These are phyloP conservation scores for Cruciata laevipes DNA, from an alignment of 257 asterid genomes.

Conservation along the genomic window DNA sequence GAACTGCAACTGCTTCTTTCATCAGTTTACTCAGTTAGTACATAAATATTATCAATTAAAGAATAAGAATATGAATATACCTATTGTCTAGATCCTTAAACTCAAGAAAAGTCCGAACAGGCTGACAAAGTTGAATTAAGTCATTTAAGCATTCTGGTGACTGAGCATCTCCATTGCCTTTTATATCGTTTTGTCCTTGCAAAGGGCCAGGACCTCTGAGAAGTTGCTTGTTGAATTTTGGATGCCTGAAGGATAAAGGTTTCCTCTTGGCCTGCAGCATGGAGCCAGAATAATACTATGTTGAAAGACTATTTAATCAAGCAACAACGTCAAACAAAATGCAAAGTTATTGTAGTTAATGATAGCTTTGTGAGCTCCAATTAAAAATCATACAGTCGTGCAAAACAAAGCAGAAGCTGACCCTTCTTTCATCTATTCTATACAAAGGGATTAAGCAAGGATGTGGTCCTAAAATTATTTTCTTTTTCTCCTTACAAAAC, in stretches of 20 bases:
- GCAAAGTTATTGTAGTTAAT: neutral
- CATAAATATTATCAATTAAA: slow-evolving; percentile 22
- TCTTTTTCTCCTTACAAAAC: neutral
- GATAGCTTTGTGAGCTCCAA: neutral
- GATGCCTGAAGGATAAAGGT: slow-evolving; percentile 47
- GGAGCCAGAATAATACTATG: neutral
- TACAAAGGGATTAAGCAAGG: neutral
- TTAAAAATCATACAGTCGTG: neutral
- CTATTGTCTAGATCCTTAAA: slow-evolving; percentile 23
- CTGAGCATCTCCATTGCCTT: slow-evolving; percentile 29
- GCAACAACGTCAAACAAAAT: neutral
- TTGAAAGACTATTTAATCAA: neutral
- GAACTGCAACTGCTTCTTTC: slow-evolving; percentile 28
- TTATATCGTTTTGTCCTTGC: slow-evolving; percentile 31
- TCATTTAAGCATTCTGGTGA: slow-evolving; percentile 36
- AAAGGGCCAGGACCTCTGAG: slow-evolving; percentile 54
- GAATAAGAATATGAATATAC: slow-evolving; percentile 24
- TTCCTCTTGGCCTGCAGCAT: slow-evolving; percentile 69
- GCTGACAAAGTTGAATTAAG: slow-evolving; percentile 48
- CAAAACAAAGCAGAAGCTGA: neutral
- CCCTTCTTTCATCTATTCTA: neutral
- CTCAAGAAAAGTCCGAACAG: slow-evolving; percentile 64
- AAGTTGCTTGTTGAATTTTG: slow-evolving; percentile 44
- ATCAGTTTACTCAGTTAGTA: slow-evolving; percentile 28
- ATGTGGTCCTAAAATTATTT: neutral